These are phyloP conservation scores for Haplosporangium sp. DNA, from an alignment of 371 early-diverging fungal genomes.

Conservation along the genomic window DNA sequence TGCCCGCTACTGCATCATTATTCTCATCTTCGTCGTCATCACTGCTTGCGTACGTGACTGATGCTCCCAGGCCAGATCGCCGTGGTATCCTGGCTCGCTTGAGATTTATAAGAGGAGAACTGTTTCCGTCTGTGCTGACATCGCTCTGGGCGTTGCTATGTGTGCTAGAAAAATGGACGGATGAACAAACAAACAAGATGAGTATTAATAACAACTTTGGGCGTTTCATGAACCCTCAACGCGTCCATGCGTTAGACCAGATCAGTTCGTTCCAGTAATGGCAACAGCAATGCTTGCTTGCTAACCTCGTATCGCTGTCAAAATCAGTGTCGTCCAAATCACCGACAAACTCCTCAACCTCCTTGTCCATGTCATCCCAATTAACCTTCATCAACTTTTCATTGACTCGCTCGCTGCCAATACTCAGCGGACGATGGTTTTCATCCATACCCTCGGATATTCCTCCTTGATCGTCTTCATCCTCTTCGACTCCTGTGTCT, in stretches of 20 bases:
- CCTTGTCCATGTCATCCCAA: slow-evolving; percentile 68
- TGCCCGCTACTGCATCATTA: slow-evolving; percentile 39
- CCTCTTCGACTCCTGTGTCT: slow-evolving; percentile 47
- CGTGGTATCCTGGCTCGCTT: slow-evolving; percentile 40
- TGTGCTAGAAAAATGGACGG: slow-evolving; percentile 22
- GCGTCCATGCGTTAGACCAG: too few relatives aligned
- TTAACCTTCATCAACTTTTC: slow-evolving; percentile 60
- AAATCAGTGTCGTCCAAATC: slow-evolving; percentile 63
- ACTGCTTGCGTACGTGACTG: slow-evolving; percentile 31
- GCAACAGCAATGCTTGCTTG: slow-evolving; percentile 12
- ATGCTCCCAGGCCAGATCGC: slow-evolving; percentile 29
- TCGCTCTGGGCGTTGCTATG: slow-evolving; percentile 50
- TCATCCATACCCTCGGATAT: slow-evolving; percentile 50
- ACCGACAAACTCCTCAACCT: slow-evolving; percentile 69
- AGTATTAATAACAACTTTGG: background rate
- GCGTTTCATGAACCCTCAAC: too few relatives aligned
- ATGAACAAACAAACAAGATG: background rate
- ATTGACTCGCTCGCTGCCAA: slow-evolving; percentile 59
- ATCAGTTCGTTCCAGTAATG: background rate
- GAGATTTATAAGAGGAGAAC: slow-evolving; percentile 25
- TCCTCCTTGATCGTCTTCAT: slow-evolving; percentile 37
- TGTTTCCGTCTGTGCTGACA: slow-evolving; percentile 31
- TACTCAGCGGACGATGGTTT: slow-evolving; percentile 45
- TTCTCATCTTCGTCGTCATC: slow-evolving; percentile 38
- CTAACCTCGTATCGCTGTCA: slow-evolving; percentile 58